These are phyloP conservation scores for Tripterygium wilfordii DNA, from an alignment of 177 flowering plant species.

Conservation along the genomic window DNA sequence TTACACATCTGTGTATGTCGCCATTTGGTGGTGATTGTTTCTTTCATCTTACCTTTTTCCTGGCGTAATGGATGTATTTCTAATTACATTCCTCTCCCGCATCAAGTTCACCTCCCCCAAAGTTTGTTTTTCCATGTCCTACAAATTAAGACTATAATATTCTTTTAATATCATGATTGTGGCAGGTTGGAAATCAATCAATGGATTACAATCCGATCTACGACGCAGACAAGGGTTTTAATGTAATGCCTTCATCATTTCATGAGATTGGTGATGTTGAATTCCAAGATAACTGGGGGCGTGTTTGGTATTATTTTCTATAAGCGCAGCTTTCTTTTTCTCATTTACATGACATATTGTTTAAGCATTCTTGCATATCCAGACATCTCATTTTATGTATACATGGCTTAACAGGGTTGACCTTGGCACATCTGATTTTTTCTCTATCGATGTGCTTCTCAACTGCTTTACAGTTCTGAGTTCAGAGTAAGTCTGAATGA, in stretches of 20 bases:
- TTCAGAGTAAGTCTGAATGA: conserved; percentile 55
- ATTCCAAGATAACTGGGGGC: conserved; percentile 96
- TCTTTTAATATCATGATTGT: too few relatives aligned
- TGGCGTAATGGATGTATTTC: too few relatives aligned
- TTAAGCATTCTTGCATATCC: neutral
- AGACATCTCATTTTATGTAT: neutral
- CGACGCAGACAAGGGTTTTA: conserved; percentile 69
- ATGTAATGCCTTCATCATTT: conserved; percentile 83
- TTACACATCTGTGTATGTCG: too few relatives aligned
- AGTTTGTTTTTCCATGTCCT: too few relatives aligned
- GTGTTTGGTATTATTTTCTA: conserved; percentile 55
- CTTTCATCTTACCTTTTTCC: too few relatives aligned
- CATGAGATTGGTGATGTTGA: conserved; percentile 92
- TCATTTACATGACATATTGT: neutral
- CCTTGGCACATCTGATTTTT: conserved; percentile 79
- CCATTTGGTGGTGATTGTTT: too few relatives aligned
- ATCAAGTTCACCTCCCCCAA: too few relatives aligned
- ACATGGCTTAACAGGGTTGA: conserved; percentile 72
- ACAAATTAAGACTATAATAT: too few relatives aligned
- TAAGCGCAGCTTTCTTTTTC: neutral
- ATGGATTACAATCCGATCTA: conserved; percentile 73
- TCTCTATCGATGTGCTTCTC: conserved; percentile 82
- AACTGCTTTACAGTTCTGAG: conserved; percentile 83
- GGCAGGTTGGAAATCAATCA: conserved; percentile 67
- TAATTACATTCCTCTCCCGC: too few relatives aligned